Conservation (phyloP, 495 filamentous ascomycete species). For the Penicillium soppii region DNA sequence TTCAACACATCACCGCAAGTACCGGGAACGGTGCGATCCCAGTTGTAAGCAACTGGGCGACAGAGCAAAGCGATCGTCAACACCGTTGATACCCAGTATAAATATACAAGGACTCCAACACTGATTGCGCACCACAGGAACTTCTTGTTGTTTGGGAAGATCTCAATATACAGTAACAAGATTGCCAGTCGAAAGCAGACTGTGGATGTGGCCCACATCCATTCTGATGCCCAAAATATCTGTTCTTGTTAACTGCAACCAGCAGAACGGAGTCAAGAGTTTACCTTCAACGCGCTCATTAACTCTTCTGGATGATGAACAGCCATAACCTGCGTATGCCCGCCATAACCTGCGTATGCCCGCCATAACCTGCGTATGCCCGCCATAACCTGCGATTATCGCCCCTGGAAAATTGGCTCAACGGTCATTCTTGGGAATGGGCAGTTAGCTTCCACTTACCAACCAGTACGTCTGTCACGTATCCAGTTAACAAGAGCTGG, state of each 20-base stretch:
- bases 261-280: neutral
- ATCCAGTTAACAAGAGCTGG: neutral
- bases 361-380: slow-evolving; percentile 6
- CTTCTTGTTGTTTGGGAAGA: slow-evolving; percentile 1
- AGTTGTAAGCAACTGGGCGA: slow-evolving; percentile 20
- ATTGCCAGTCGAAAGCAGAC: slow-evolving; percentile 14
- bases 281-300: slow-evolving; percentile 12
- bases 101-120: slow-evolving; percentile 8
- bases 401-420: neutral
- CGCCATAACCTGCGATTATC: slow-evolving; percentile 8
- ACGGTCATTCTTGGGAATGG: no score
- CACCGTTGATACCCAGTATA: slow-evolving; percentile 18
- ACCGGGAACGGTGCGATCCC: slow-evolving; percentile 12
- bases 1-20: slow-evolving; percentile 14
- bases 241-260: neutral
- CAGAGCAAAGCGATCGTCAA: slow-evolving; percentile 18
- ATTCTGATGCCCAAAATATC: slow-evolving; percentile 18
- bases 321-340: slow-evolving; percentile 2
- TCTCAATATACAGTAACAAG: slow-evolving; percentile 8
- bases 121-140: slow-evolving; percentile 9
- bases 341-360: slow-evolving; percentile 6
- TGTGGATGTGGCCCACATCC: slow-evolving; percentile 13
- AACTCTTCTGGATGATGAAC: slow-evolving; percentile 1
- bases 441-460: neutral
- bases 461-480: slow-evolving; percentile 3